These are phyloP conservation scores for Catunica adiposa DNA, from an alignment of 2,329 filamentous ascomycete genomes.

Conservation along the genomic window DNA sequence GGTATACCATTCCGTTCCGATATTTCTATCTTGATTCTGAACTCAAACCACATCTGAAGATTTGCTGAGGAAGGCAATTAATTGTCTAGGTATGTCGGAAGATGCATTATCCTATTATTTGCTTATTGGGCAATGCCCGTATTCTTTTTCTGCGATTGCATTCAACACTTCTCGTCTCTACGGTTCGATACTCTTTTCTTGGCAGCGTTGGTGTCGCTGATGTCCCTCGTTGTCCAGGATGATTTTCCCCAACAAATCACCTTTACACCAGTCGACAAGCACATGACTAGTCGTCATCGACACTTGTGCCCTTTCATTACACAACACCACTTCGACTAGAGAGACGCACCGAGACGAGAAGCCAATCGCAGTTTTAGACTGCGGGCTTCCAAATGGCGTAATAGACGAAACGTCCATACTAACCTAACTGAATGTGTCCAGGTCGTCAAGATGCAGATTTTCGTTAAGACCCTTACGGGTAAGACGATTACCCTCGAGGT, in stretches of 20 bases:
- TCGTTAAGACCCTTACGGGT: constrained; percentile 82
- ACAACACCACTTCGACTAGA: not conserved
- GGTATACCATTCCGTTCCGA: constrained; percentile 16
- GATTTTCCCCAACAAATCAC: not conserved
- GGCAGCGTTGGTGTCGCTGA: not conserved
- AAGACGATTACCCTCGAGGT: constrained; percentile 99
- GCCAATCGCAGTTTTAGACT: not conserved
- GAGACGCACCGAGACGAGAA: not conserved
- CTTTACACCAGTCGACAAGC: not conserved
- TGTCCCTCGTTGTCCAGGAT: not conserved
- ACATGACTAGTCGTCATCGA: no score
- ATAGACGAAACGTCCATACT: constrained; percentile 19
- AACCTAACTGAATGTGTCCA: constrained; percentile 7
- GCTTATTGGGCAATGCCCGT: constrained; percentile 5
- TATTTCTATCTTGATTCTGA: constrained; percentile 19
- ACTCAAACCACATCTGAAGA: constrained; percentile 32
- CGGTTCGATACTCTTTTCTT: constrained; percentile 5
- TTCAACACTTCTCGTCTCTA: constrained; percentile 4
- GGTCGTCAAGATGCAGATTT: constrained; percentile 62
- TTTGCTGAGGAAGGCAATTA: constrained; percentile 48
- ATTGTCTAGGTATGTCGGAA: constrained; percentile 48
- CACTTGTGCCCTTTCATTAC: no score
- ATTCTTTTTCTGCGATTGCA: constrained; percentile 10
- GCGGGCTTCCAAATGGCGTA: not conserved
- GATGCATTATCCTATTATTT: constrained; percentile 25